These are phyloP conservation scores for Amylostereum areolatum DNA, from an alignment of 1,284 basidiomycete species.

Conservation along the genomic window DNA sequence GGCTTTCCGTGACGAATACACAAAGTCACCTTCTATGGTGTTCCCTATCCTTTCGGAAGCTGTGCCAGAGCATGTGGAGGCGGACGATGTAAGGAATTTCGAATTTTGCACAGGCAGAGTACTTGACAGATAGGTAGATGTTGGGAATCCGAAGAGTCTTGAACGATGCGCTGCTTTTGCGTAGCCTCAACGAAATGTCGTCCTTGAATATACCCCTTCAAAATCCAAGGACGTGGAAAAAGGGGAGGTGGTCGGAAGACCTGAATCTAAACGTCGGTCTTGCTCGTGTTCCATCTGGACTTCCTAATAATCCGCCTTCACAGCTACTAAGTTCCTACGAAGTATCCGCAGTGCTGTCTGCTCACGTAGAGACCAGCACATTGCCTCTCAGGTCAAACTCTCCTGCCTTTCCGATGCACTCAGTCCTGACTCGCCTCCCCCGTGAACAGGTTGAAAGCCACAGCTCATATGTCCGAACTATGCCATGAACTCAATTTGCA, in stretches of 20 bases:
- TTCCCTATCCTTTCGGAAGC: conserved; percentile 51
- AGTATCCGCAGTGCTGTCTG: conserved; percentile 57
- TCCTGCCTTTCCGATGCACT: too few relatives aligned
- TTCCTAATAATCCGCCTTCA: conserved; percentile 8
- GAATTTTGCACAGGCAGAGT: not conserved
- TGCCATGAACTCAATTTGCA: conserved; percentile 48
- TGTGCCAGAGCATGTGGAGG: conserved; percentile 25
- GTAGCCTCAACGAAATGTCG: conserved; percentile 43
- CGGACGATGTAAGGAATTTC: conserved; percentile 37
- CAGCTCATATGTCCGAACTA: conserved; percentile 41
- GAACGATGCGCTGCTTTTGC: conserved; percentile 59
- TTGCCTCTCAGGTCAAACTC: conserved; percentile 61
- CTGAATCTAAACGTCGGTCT: conserved; percentile 34
- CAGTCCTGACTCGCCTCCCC: not conserved
- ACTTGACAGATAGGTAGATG: conserved; percentile 15
- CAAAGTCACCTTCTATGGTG: conserved; percentile 48
- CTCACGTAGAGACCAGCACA: conserved; percentile 62
- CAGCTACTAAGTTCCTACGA: conserved; percentile 44
- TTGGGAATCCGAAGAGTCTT: conserved; percentile 32
- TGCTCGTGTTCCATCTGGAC: not conserved
- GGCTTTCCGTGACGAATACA: conserved; percentile 57
- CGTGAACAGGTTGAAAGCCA: conserved; percentile 37
- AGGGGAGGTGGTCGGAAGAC: conserved; percentile 36
- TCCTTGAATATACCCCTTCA: conserved; percentile 53
- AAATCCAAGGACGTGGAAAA: conserved; percentile 35